Evolutionary conservation across 2,329 filamentous ascomycete genomes (phyloP).

Genomic region (Monilinia polystroma): DNA sequence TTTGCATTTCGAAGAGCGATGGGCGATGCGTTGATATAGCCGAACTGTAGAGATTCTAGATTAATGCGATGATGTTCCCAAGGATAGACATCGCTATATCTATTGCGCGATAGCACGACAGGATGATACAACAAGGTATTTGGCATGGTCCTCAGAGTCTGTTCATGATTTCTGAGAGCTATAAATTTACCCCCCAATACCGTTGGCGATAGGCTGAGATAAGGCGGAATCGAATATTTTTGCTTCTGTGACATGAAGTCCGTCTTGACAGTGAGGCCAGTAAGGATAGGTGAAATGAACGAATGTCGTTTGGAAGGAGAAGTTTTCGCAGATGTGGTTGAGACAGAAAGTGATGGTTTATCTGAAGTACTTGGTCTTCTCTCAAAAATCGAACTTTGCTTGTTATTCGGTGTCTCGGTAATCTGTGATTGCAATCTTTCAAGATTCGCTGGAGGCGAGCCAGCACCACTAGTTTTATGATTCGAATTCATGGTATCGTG

Average conservation of each 20-base stretch:
- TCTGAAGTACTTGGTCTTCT: slow-evolving; percentile 16
- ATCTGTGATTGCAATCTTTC: slow-evolving; percentile 4
- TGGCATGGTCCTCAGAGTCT: slow-evolving; percentile 9
- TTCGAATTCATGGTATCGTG: neutral
- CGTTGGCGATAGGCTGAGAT: neutral
- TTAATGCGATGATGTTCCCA: slow-evolving; percentile 82
- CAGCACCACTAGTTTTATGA: neutral
- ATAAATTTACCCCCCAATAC: slow-evolving; percentile 23
- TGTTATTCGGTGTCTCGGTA: neutral
- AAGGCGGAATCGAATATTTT: slow-evolving; percentile 1
- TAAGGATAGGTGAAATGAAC: neutral
- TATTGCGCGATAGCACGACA: slow-evolving; percentile 56
- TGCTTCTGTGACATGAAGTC: slow-evolving; percentile 13
- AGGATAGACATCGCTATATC: slow-evolving; percentile 84
- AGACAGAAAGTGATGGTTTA: slow-evolving; percentile 13
- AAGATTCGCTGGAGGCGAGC: neutral
- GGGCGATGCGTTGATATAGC: slow-evolving; percentile 78
- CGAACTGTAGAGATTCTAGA: slow-evolving; percentile 70
- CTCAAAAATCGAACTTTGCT: slow-evolving; percentile 11
- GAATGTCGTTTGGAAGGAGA: slow-evolving; percentile 13
- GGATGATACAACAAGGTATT: slow-evolving; percentile 21
- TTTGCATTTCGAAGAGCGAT: slow-evolving; percentile 42
- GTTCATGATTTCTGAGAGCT: slow-evolving; percentile 23
- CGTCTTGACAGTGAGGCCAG: slow-evolving; percentile 16
- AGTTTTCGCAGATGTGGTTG: slow-evolving; percentile 6